Evolutionary conservation across 1,284 basidiomycete species (phyloP).

Genomic region (Ganoderma resinaceum): DNA sequence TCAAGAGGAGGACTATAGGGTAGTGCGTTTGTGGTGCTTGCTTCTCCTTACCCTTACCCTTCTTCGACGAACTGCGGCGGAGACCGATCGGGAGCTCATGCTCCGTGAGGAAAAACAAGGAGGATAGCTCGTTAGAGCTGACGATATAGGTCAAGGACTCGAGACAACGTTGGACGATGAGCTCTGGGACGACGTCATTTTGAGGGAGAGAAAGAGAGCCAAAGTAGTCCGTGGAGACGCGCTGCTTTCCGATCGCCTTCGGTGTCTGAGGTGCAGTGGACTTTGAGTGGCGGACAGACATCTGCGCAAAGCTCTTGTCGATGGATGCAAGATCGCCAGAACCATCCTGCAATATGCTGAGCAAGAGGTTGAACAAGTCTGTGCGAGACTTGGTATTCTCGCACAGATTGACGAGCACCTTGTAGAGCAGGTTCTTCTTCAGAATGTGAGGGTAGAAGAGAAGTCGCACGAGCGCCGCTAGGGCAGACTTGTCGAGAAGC

Average conservation of each 20-base stretch:
- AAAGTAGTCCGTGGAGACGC: slow-evolving; percentile 59
- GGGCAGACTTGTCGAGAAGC: slow-evolving; percentile 90
- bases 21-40: slow-evolving; percentile 83
- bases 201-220: slow-evolving; percentile 64
- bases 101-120: slow-evolving; percentile 93
- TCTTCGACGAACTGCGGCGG: slow-evolving; percentile 72
- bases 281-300: slow-evolving; percentile 81
- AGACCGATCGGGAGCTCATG: slow-evolving; percentile 86
- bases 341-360: slow-evolving; percentile 94
- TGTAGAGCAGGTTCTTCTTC: slow-evolving; percentile 86
- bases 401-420: slow-evolving; percentile 93
- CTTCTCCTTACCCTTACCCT: slow-evolving; percentile 94
- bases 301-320: slow-evolving; percentile 93
- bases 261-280: slow-evolving; percentile 59
- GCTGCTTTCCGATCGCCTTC: slow-evolving; percentile 77
- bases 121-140: slow-evolving; percentile 80
- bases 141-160: slow-evolving; percentile 91
- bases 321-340: slow-evolving; percentile 92
- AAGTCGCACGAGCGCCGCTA: slow-evolving; percentile 90
- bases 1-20: slow-evolving; percentile 88
- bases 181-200: slow-evolving; percentile 86
- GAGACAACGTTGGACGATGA: slow-evolving; percentile 92
- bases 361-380: slow-evolving; percentile 92
- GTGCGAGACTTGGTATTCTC: slow-evolving; percentile 93
- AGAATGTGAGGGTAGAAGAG: slow-evolving; percentile 97